A percentile compares a stretch with the other conserved stretches of the same genome.
These are phyloP conservation scores for Astraeus odoratus DNA, from an alignment of 768 basidiomycete species.

Conservation along the genomic window DNA sequence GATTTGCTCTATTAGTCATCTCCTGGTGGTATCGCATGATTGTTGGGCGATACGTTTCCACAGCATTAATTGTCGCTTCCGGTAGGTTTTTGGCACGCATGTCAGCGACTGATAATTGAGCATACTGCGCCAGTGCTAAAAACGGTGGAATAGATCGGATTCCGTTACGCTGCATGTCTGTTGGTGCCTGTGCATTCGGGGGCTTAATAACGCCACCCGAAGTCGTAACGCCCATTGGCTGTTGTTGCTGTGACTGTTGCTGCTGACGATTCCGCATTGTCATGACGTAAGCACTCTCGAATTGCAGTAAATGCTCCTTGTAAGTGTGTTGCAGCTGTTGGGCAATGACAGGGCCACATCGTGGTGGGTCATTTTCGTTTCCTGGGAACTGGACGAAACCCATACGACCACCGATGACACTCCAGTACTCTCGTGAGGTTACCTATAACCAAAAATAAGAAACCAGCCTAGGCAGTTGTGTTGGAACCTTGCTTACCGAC, in stretches of 20 bases:
- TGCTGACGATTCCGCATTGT: slow-evolving; percentile 27
- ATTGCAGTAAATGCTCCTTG: slow-evolving; percentile 46
- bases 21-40: slow-evolving; percentile 18
- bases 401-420: slow-evolving; percentile 59
- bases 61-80: slow-evolving; percentile 45
- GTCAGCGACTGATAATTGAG: slow-evolving; percentile 39
- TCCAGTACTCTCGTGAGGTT: slow-evolving; percentile 50
- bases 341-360: slow-evolving; percentile 55
- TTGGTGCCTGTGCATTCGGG: slow-evolving; percentile 7
- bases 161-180: slow-evolving; percentile 15
- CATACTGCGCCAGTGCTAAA: slow-evolving; percentile 44
- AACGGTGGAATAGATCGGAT: slow-evolving; percentile 25
- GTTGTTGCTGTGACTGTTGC: slow-evolving; percentile 11
- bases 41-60: slow-evolving; percentile 45
- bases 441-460: slow-evolving; percentile 34
- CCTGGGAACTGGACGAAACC: slow-evolving; percentile 61
- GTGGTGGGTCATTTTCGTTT: slow-evolving; percentile 51
- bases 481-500: slow-evolving; percentile 31
- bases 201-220: slow-evolving; percentile 8
- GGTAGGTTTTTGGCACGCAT: slow-evolving; percentile 45
- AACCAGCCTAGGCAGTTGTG: slow-evolving; percentile 1
- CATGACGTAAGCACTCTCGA: slow-evolving; percentile 49
- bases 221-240: slow-evolving; percentile 10
- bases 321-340: slow-evolving; percentile 55
- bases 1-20: slow-evolving; percentile 15